Conservation (phyloP, 75 land plant genomes). For the Cunninghamia lanceolata region DNA sequence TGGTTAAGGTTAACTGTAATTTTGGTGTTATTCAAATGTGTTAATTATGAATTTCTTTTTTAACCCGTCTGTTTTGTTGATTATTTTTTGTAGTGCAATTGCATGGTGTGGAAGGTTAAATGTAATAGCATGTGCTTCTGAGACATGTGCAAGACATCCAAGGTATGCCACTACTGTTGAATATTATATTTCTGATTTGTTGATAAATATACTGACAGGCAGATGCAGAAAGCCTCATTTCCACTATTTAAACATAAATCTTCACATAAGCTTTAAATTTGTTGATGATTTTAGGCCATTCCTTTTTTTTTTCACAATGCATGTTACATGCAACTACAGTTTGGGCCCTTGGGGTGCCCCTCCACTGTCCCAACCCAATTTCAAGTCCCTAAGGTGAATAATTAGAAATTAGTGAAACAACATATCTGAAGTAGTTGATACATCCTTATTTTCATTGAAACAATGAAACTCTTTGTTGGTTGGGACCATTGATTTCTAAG, state of each 20-base stretch:
- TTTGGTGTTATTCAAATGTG: background rate
- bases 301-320: background rate
- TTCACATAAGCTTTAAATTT: background rate
- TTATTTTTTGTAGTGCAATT: slow-evolving; percentile 65
- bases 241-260: background rate
- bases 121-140: slow-evolving; percentile 93
- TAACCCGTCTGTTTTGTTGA: background rate
- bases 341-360: background rate
- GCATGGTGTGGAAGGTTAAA: slow-evolving; percentile 95
- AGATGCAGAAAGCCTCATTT: no score
- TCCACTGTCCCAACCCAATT: background rate
- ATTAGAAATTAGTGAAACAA: background rate
- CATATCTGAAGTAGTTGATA: background rate
- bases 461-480: background rate
- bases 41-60: slow-evolving; percentile 5
- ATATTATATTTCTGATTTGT: background rate
- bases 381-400: background rate
- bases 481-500: background rate
- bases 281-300: background rate
- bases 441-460: background rate
- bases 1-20: background rate
- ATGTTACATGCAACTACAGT: background rate
- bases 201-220: background rate
- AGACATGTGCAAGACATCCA: slow-evolving; percentile 97
- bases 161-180: slow-evolving; percentile 44